Base-by-base conservation (phyloP, 2,329 filamentous ascomycete species). In the Cadophora luteo-olivacea region DNA sequence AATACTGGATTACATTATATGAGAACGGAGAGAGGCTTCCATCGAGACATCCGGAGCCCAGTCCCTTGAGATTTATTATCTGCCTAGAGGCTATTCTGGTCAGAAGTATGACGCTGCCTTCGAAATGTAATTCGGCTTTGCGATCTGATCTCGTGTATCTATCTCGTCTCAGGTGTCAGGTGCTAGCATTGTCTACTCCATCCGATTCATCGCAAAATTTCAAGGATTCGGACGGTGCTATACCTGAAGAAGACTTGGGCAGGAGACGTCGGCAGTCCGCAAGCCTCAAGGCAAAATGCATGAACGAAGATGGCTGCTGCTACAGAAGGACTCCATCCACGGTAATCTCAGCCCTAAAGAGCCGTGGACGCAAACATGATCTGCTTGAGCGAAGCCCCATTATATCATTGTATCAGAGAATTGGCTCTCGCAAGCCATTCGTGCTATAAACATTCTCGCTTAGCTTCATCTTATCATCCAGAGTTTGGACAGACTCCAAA, bases 391-490 rank as follows among this genome's bases (percentile, higher is more conserved):
- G 12, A 14, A 14, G 36, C 36, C 36, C 36, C 12, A 38, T 9
- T 14, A 38, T 38, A 38, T 14, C 12, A 11, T 45, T 16, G 41
- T 45, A 45, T 19, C 41, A 45, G 41, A 5, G 41, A 38, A 45
- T 14, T 2, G 12, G 41, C 11, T 14, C 12, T 16, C 16, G 41
- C 41, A 19, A 19, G 41, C 41, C 41, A 45, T 45, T 14, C 19
- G 14, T 33, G 29, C 25, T 7, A 55, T 32, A 55, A 55, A 33
- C 29, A 55, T 33, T 55, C 52, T 55, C 52, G 52, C 52, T 33
- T 55, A 16, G 52, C 52, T 55, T 55, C 29, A 55, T 33, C 52
- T 55, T 33, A 32, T 55, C 52, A 33, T 22, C 22, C 45, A 49
- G 45, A 49, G 45, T 49, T 55, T 19, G 52, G 52, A 55, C 19